Conservation (phyloP, 2,329 filamentous ascomycete genomes). For the Tolypocladium album region DNA sequence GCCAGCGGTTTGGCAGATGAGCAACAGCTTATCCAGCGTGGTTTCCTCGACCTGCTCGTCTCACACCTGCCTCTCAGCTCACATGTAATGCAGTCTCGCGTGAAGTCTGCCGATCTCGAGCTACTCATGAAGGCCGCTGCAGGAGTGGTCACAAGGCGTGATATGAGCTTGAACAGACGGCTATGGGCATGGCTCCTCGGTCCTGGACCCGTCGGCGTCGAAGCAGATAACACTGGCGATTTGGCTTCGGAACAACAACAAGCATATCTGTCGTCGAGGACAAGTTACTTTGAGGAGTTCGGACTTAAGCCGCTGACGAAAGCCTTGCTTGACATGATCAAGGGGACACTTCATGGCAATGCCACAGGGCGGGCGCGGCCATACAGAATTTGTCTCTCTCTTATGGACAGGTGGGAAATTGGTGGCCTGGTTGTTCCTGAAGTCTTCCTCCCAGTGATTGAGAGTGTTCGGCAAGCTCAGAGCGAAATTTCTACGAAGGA, state of each 20-base stretch:
- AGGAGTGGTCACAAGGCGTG: slow-evolving; percentile 78
- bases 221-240: slow-evolving; percentile 36
- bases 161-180: slow-evolving; percentile 92
- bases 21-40: slow-evolving; percentile 84
- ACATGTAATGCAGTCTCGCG: slow-evolving; percentile 62
- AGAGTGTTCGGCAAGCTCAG: slow-evolving; percentile 69
- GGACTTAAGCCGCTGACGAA: slow-evolving; percentile 65
- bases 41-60: slow-evolving; percentile 86
- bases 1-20: slow-evolving; percentile 80
- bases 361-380: slow-evolving; percentile 63
- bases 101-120: slow-evolving; percentile 67
- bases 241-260: slow-evolving; percentile 34
- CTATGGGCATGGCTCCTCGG: slow-evolving; percentile 96
- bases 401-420: slow-evolving; percentile 99
- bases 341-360: slow-evolving; percentile 19
- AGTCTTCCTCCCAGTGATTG: slow-evolving; percentile 77
- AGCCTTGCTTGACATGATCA: slow-evolving; percentile 70
- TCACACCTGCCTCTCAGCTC: slow-evolving; percentile 82
- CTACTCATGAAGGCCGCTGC: slow-evolving; percentile 71
- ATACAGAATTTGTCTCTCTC: slow-evolving; percentile 82
- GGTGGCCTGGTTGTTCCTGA: slow-evolving; percentile 80
- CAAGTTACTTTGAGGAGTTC: slow-evolving; percentile 73
- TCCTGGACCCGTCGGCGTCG: slow-evolving; percentile 47
- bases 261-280: slow-evolving; percentile 43
- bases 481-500: slow-evolving; percentile 49